These are phyloP conservation scores for Zygoascus bituminiphila DNA, from an alignment of 805 yeast species.

Conservation along the genomic window DNA sequence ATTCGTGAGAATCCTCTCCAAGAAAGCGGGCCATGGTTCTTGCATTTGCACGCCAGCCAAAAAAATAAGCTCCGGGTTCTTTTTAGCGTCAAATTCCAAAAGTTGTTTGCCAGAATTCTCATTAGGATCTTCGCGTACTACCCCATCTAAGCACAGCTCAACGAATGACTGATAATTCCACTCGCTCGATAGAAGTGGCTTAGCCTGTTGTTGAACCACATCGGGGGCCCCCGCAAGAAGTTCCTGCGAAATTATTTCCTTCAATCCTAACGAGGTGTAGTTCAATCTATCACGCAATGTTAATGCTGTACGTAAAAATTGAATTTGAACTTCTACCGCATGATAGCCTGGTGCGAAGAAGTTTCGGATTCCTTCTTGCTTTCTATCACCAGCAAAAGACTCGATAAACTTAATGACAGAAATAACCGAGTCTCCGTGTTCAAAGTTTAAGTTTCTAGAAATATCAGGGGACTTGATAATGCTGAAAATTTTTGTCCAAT, in stretches of 20 bases:
- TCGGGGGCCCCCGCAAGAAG: conserved; percentile 8
- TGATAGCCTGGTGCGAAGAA: conserved; percentile 10
- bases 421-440: neutral
- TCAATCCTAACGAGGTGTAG: conserved; percentile 6
- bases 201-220: conserved; percentile 13
- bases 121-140: conserved; percentile 22
- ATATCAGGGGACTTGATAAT: conserved; percentile 1
- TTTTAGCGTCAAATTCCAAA: conserved; percentile 26
- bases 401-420: neutral
- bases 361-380: neutral
- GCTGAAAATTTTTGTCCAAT: conserved; percentile 2
- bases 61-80: conserved; percentile 28
- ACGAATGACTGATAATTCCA: conserved; percentile 22
- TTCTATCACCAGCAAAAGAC: neutral
- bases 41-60: conserved; percentile 28
- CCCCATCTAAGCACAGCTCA: conserved; percentile 21
- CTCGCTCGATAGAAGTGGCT: conserved; percentile 14
- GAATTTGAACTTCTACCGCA: conserved; percentile 6
- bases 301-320: conserved; percentile 6
- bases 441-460: neutral
- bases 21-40: conserved; percentile 29
- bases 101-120: conserved; percentile 20
- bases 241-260: conserved; percentile 5
- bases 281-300: conserved; percentile 5
- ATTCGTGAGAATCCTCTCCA: conserved; percentile 34